A percentile compares a stretch with the other conserved stretches of the same genome.
These are phyloP conservation scores for Blastobotrys arbuscula DNA, from an alignment of 1,139 yeast genomes.

Conservation along the genomic window DNA sequence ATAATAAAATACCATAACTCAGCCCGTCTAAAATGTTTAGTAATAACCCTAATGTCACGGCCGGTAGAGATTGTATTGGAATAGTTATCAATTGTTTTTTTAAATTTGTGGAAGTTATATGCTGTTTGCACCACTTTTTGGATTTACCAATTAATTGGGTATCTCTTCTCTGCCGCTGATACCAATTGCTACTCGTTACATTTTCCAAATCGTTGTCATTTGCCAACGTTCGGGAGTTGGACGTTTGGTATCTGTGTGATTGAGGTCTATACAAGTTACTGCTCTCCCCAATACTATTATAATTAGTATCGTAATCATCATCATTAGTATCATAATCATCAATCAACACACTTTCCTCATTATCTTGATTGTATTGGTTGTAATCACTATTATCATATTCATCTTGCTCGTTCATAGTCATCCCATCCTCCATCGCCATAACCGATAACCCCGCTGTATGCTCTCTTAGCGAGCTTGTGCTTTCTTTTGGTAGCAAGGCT, in stretches of 20 bases:
- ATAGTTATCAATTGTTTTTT: slow-evolving; percentile 18
- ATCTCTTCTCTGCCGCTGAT: not conserved
- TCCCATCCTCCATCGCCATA: slow-evolving; percentile 47
- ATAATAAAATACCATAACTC: slow-evolving; percentile 95
- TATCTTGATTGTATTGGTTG: not conserved
- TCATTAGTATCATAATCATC: not conserved
- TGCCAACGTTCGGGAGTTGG: not conserved
- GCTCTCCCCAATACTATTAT: no score
- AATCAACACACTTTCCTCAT: not conserved
- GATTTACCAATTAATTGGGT: not conserved
- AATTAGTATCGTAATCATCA: no score
- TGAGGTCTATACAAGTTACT: no score
- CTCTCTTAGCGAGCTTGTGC: slow-evolving; percentile 45
- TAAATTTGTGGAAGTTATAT: slow-evolving; percentile 4
- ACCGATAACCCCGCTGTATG: slow-evolving; percentile 60
- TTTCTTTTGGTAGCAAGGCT: slow-evolving; percentile 7
- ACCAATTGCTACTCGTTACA: not conserved
- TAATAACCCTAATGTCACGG: slow-evolving; percentile 78
- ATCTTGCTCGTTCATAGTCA: slow-evolving; percentile 10
- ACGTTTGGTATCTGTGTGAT: slow-evolving; percentile 3
- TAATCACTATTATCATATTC: not conserved
- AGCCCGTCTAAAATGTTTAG: slow-evolving; percentile 87
- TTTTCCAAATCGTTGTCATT: slow-evolving; percentile 6
- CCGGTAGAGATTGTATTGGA: slow-evolving; percentile 55
- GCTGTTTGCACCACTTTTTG: slow-evolving; percentile 2